Percentiles rank a stretch among this genome's conserved stretches.
Conservation (phyloP, 2,329 filamentous ascomycete genomes). For the Diplodia seriata region DNA sequence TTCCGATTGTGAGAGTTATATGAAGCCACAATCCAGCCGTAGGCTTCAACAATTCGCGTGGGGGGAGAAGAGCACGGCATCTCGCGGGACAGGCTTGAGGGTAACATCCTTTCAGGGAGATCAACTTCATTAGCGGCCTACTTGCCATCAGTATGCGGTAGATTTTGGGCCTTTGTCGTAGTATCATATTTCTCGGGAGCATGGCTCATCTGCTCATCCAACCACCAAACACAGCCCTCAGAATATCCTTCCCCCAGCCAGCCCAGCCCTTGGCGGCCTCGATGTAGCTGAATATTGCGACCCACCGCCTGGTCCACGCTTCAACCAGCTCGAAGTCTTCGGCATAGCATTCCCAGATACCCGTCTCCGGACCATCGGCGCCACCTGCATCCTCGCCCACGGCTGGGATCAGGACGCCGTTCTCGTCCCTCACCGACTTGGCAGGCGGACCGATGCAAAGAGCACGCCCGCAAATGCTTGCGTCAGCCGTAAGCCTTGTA, state of each 20-base stretch:
- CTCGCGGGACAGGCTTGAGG: not conserved
- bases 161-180: not conserved
- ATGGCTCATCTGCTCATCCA: conserved; percentile 1
- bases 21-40: no score
- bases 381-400: conserved; percentile 34
- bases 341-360: conserved; percentile 67
- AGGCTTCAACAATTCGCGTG: no score
- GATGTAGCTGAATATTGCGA: conserved; percentile 62
- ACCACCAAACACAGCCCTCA: conserved; percentile 35
- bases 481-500: conserved; percentile 67
- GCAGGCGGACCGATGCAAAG: conserved; percentile 66
- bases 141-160: not conserved
- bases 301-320: conserved; percentile 61
- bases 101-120: not conserved
- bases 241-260: conserved; percentile 55
- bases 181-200: not conserved
- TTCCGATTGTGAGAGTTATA: no score
- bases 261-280: conserved; percentile 61
- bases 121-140: not conserved
- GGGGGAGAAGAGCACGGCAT: not conserved
- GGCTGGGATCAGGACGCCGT: conserved; percentile 39
- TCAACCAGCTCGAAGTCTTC: conserved; percentile 66
- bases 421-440: conserved; percentile 53
- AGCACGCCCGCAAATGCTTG: conserved; percentile 62
- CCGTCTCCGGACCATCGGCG: conserved; percentile 49